Base-by-base conservation (phyloP, 768 basidiomycete genomes). In the Mycena belliarum region DNA sequence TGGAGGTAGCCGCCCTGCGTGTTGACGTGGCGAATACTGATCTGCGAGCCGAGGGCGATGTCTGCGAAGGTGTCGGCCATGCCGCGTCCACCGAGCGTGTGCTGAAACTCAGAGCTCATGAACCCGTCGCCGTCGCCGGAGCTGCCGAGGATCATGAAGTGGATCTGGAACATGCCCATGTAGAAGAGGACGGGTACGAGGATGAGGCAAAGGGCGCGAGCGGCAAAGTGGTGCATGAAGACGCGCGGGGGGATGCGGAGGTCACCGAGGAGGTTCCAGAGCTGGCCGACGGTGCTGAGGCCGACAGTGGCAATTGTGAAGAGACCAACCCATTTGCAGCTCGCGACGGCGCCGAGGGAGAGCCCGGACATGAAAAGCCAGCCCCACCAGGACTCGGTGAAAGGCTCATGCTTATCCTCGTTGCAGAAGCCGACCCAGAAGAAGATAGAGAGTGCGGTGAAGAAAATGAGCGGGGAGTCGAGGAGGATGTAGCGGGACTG, bases 1-100 rank as follows among this genome's bases (percentile, higher is more conserved):
- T 99, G 97, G 14, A 99, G 76, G 70, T 98, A 99, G n/a, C 97
- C 97, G 25, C 97, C 97, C 73, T 99, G 96, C 0, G 97, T 99
- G 69, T 98, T 94, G 44, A 95, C 73, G 69, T 98, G 97, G 47
- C 95, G 88, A 35, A 99, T 80, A 2, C 89, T 79, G 37, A 99
- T 76, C 41, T 79, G 76, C 0, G 95, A 97, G 25, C 95, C 96
- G 62, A 95, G 55, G 16, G 86, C 89, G 46, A 98, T 81, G 68
- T 99, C 97, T 25, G 95, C 93, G 71, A 79, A 95, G 0, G 96
- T 98, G 70, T 99, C 95, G 12, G 81, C 79, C 97, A 98, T 98
- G 8, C 88, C 84, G 42, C 86, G 87, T 7, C 95, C 94, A 16
- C 87, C 80, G 14, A 99, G 79, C 0, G 95, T 98, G 68, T 98